A percentile compares a stretch with the other conserved stretches of the same genome.
phyloP scores from a whole-genome alignment of 495 filamentous ascomycete genomes.

The Xylaria telfairii region DNA sequence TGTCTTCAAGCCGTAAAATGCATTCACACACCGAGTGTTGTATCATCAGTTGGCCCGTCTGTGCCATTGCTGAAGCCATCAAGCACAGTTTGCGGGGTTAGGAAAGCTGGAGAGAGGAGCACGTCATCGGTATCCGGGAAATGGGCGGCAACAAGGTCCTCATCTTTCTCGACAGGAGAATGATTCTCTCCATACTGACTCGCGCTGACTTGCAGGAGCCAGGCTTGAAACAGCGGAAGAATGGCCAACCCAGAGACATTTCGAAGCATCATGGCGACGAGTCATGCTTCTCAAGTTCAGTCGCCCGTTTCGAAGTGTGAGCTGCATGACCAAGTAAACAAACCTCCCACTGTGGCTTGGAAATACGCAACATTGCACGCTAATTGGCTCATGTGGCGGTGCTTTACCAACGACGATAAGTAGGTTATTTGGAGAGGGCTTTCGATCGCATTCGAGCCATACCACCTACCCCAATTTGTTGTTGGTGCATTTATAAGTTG shows the following conservation, averaged over 20 bases:
- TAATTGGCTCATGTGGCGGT: conserved; percentile 1
- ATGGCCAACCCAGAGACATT: conserved; percentile 3
- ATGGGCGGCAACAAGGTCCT: conserved; percentile 35
- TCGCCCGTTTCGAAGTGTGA: neutral
- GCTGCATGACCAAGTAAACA: too few relatives aligned
- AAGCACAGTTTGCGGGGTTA: conserved; percentile 17
- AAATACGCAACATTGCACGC: neutral
- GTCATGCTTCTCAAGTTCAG: neutral
- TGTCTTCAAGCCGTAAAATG: neutral
- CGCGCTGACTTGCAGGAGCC: conserved; percentile 18
- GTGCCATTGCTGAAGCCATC: conserved; percentile 36
- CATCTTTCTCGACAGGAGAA: conserved; percentile 31
- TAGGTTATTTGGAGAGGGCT: neutral
- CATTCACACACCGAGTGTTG: conserved; percentile 30
- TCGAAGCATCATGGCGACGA: conserved; percentile 14
- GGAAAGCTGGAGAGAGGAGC: conserved; percentile 38
- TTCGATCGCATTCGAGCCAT: too few relatives aligned
- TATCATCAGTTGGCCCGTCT: conserved; percentile 36
- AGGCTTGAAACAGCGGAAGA: neutral
- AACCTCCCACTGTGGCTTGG: neutral
- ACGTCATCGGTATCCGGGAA: conserved; percentile 36
- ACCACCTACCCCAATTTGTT: too few relatives aligned
- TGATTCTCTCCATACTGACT: conserved; percentile 38
- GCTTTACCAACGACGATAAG: neutral
- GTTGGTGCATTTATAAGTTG: neutral